Conservation (phyloP, 164 flowering plant species). For the Santalum album region DNA sequence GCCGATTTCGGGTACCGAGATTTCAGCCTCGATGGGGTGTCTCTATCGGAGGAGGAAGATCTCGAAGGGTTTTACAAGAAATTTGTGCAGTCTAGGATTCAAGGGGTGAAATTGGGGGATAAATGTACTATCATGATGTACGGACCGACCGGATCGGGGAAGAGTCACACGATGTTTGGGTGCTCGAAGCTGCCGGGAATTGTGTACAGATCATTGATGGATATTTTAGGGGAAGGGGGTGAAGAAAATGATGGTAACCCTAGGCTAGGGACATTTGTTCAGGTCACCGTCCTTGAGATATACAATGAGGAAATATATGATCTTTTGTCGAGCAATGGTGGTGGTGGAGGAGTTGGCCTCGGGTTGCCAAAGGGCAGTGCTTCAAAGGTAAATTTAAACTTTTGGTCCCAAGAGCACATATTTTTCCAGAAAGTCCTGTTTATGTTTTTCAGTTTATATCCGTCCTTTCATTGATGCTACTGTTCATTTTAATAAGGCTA, state of each 20-base stretch:
- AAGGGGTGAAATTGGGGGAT: slow-evolving; percentile 71
- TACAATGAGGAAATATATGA: slow-evolving; percentile 97
- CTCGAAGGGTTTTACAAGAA: slow-evolving; percentile 71
- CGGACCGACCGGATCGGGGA: slow-evolving; percentile 95
- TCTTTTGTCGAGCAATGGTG: slow-evolving; percentile 52
- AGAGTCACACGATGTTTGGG: slow-evolving; percentile 98
- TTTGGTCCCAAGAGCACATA: no score
- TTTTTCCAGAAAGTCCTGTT: no score
- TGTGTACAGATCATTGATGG: slow-evolving; percentile 70
- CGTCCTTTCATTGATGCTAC: no score
- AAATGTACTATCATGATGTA: slow-evolving; percentile 97
- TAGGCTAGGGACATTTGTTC: slow-evolving; percentile 58
- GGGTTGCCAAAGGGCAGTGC: slow-evolving; percentile 78
- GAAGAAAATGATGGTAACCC: slow-evolving; percentile 24
- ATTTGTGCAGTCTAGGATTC: slow-evolving; percentile 69
- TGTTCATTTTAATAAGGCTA: not conserved
- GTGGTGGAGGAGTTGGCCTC: slow-evolving; percentile 64
- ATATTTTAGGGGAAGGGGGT: slow-evolving; percentile 54
- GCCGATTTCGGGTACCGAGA: slow-evolving; percentile 88
- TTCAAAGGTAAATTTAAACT: slow-evolving; percentile 51
- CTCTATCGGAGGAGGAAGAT: slow-evolving; percentile 79
- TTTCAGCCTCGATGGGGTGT: slow-evolving; percentile 84
- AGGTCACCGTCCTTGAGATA: slow-evolving; percentile 89
- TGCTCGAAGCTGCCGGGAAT: slow-evolving; percentile 82
- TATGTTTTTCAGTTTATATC: no score